Conservation (phyloP, 106 monocot genomes). For the Hemerocallis citrina region DNA sequence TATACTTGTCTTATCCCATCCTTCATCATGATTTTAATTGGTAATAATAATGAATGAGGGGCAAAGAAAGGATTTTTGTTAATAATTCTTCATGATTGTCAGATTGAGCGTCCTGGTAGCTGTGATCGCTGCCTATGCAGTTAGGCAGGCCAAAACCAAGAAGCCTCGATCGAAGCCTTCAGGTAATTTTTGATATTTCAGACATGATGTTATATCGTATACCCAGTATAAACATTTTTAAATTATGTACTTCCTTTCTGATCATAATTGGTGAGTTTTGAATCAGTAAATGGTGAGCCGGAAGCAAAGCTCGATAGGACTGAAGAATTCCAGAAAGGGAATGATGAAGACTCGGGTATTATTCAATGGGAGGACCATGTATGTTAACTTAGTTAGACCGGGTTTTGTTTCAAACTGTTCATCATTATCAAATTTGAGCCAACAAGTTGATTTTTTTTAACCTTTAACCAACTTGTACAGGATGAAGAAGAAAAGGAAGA, state of each 20-base stretch:
- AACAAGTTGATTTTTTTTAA: not conserved
- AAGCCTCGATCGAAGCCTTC: conserved; percentile 28
- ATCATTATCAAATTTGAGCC: not conserved
- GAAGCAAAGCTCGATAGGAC: not conserved
- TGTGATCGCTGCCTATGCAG: conserved; percentile 66
- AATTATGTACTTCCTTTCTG: no score
- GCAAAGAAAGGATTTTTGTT: conserved; percentile 3
- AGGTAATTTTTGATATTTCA: conserved; percentile 36
- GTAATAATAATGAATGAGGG: conserved; percentile 24
- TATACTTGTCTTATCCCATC: not conserved
- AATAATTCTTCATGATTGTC: conserved; percentile 58
- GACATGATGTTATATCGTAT: no score
- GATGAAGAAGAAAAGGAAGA: conserved; percentile 33
- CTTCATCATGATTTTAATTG: not conserved
- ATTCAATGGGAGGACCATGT: conserved; percentile 8
- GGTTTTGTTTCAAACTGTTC: not conserved
- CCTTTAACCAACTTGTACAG: not conserved
- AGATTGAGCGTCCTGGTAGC: conserved; percentile 67
- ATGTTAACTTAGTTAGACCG: not conserved
- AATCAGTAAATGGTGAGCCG: conserved; percentile 40
- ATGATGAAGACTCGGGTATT: not conserved
- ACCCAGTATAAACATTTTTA: no score
- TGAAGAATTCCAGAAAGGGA: conserved; percentile 5
- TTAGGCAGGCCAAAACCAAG: conserved; percentile 34
- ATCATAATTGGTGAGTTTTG: conserved; percentile 9